phyloP scores from a whole-genome alignment of 306 rosid genomes.

The Ormosia semicastrata region DNA sequence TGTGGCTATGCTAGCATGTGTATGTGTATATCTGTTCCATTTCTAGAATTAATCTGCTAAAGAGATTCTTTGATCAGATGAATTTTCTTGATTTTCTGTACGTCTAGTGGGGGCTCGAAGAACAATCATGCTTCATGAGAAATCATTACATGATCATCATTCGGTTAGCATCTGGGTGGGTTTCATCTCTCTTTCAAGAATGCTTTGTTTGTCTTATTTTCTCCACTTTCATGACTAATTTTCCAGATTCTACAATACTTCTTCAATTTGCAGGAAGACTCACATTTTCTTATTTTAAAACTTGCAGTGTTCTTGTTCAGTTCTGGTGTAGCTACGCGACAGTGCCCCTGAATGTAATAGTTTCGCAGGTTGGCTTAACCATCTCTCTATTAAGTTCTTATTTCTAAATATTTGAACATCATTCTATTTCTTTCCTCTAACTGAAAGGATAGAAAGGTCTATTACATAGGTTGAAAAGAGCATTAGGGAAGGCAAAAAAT shows the following conservation, averaged over 20 bases:
- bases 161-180: slow-evolving; percentile 80
- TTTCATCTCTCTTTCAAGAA: slow-evolving; percentile 18
- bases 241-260: slow-evolving; percentile 9
- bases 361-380: slow-evolving; percentile 66
- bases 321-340: slow-evolving; percentile 98
- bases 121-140: slow-evolving; percentile 79
- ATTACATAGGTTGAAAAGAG: background rate
- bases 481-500: background rate
- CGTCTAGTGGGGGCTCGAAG: slow-evolving; percentile 78
- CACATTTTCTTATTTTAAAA: slow-evolving; percentile 7
- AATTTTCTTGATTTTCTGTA: slow-evolving; percentile 16
- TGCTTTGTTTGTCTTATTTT: background rate
- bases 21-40: background rate
- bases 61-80: background rate
- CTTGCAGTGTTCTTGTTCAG: slow-evolving; percentile 81
- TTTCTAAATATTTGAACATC: background rate
- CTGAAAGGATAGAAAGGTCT: background rate
- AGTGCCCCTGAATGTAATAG: slow-evolving; percentile 85
- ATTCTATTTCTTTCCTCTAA: background rate
- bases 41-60: background rate
- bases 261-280: slow-evolving; percentile 7
- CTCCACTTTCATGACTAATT: slow-evolving; percentile 1
- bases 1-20: background rate
- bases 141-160: slow-evolving; percentile 71
- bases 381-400: background rate